Conservation (phyloP, 805 yeast genomes). For the Priceomyces medius region DNA sequence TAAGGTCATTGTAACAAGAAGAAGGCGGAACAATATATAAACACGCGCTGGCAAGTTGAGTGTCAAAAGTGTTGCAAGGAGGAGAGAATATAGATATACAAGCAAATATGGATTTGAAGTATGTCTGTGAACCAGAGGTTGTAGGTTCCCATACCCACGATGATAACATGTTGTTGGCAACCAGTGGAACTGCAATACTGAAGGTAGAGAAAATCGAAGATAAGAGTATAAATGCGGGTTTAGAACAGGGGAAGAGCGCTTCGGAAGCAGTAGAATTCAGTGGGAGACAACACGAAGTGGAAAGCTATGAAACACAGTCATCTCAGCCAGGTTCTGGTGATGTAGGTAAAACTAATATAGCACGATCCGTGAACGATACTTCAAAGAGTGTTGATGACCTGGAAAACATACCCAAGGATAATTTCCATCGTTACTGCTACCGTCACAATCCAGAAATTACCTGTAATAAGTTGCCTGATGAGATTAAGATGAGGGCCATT, state of each 20-base stretch:
- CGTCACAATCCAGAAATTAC: slow-evolving; percentile 89
- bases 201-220: slow-evolving; percentile 1
- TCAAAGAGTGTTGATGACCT: slow-evolving; percentile 45
- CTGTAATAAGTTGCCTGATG: slow-evolving; percentile 68
- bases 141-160: slow-evolving; percentile 2
- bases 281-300: slow-evolving; percentile 3
- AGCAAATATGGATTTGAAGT: slow-evolving; percentile 11
- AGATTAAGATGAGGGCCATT: slow-evolving; percentile 58
- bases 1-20: too few relatives aligned
- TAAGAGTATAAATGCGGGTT: background rate
- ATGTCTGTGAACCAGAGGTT: slow-evolving; percentile 9
- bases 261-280: background rate
- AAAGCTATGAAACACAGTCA: background rate
- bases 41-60: background rate
- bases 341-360: slow-evolving; percentile 25
- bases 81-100: background rate
- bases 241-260: background rate
- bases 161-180: slow-evolving; percentile 9
- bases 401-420: slow-evolving; percentile 45
- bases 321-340: background rate
- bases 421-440: slow-evolving; percentile 75
- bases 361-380: slow-evolving; percentile 17
- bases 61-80: background rate
- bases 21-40: background rate
- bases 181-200: slow-evolving; percentile 1